Percentiles rank a stretch among this genome's conserved stretches.
These are phyloP conservation scores for Dryadomyces quercus-mongolicae DNA, from an alignment of 2,329 filamentous ascomycete genomes.

Conservation along the genomic window DNA sequence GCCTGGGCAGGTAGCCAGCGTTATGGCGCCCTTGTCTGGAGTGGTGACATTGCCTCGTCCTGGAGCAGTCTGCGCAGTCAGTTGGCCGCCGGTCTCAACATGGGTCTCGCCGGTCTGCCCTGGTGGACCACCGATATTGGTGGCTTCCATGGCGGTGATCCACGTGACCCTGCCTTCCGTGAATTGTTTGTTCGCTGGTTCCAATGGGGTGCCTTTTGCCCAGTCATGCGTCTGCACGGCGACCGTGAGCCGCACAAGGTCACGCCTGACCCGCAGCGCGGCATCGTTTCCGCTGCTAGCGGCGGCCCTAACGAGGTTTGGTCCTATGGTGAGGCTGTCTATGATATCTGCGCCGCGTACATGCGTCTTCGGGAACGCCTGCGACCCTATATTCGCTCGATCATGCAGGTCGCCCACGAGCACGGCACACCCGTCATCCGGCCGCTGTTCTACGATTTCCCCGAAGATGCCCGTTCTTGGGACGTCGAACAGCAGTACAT, in stretches of 20 bases:
- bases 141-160: conserved; percentile 67
- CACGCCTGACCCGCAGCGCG: conserved; percentile 20
- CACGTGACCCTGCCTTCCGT: conserved; percentile 62
- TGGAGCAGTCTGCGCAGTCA: conserved; percentile 49
- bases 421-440: conserved; percentile 50
- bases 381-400: conserved; percentile 40
- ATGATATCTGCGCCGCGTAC: conserved; percentile 47
- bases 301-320: conserved; percentile 53
- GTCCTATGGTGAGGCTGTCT: conserved; percentile 50
- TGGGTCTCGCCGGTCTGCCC: conserved; percentile 50
- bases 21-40: conserved; percentile 55
- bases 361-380: conserved; percentile 45
- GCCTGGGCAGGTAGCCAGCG: conserved; percentile 45
- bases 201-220: conserved; percentile 56
- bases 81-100: conserved; percentile 51
- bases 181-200: conserved; percentile 67
- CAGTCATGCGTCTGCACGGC: conserved; percentile 56
- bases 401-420: conserved; percentile 50
- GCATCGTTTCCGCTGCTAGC: conserved; percentile 28
- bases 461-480: conserved; percentile 40
- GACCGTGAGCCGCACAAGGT: conserved; percentile 46
- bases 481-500: conserved; percentile 49
- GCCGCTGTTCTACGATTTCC: conserved; percentile 53
- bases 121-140: conserved; percentile 65
- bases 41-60: conserved; percentile 52